Conservation (phyloP, 306 rosid species). For the Cercis canadensis region DNA sequence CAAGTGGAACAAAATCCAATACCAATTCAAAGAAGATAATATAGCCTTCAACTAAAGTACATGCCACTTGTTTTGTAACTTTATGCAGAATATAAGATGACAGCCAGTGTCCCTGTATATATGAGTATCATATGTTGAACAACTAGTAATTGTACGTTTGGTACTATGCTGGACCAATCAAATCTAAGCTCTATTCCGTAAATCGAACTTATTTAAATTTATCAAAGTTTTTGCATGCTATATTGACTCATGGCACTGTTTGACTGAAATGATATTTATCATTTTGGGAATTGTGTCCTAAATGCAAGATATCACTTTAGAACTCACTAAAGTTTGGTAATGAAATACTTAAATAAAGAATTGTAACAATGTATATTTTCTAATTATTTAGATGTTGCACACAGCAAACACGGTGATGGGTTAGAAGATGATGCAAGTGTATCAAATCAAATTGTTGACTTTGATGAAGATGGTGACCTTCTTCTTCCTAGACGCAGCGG, state of each 20-base stretch:
- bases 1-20: neutral
- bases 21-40: neutral
- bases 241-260: neutral
- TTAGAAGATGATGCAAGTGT: slow-evolving; percentile 38
- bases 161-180: neutral
- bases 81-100: neutral
- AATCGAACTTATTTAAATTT: neutral
- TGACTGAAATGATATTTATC: neutral
- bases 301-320: no score
- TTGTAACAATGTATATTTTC: neutral
- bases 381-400: slow-evolving; percentile 42
- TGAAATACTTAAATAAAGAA: slow-evolving; percentile 2
- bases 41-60: neutral
- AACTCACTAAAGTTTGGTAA: slow-evolving; percentile 4
- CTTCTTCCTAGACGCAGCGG: slow-evolving; percentile 68
- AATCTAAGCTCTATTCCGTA: no score
- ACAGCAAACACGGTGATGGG: slow-evolving; percentile 25
- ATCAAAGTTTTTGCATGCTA: neutral
- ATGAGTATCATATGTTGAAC: neutral
- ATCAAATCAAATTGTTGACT: slow-evolving; percentile 34
- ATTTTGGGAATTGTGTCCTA: neutral
- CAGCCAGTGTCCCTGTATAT: neutral
- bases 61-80: neutral
- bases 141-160: neutral
- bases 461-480: slow-evolving; percentile 84